phyloP scores from a whole-genome alignment of 1,284 basidiomycete genomes.

The Trametes pubescens region DNA sequence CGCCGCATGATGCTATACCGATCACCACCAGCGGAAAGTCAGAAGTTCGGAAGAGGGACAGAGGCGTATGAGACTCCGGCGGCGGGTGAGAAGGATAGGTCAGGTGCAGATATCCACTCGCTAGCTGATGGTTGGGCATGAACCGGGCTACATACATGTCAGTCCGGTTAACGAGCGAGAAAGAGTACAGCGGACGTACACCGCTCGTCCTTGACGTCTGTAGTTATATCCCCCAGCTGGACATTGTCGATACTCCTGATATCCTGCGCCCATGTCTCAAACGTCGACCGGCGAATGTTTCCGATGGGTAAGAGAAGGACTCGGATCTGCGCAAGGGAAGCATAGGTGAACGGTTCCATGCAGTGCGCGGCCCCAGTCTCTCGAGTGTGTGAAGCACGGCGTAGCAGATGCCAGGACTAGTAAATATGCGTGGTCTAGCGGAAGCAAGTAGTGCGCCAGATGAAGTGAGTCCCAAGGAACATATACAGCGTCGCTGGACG shows the following conservation, averaged over 20 bases:
- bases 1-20: slow-evolving; percentile 75
- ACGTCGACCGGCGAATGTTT: slow-evolving; percentile 65
- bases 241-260: slow-evolving; percentile 76
- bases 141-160: slow-evolving; percentile 66
- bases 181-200: slow-evolving; percentile 53
- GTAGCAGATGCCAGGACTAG: neutral
- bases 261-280: slow-evolving; percentile 75
- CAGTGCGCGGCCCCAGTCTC: slow-evolving; percentile 18
- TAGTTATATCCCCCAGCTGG: slow-evolving; percentile 80
- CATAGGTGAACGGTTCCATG: slow-evolving; percentile 78
- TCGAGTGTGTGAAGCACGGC: slow-evolving; percentile 5
- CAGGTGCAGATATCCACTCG: slow-evolving; percentile 78
- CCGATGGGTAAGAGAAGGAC: slow-evolving; percentile 84
- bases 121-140: slow-evolving; percentile 75
- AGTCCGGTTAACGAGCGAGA: slow-evolving; percentile 3
- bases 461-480: neutral
- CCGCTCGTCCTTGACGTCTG: slow-evolving; percentile 79
- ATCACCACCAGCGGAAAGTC: slow-evolving; percentile 83
- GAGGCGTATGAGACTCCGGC: slow-evolving; percentile 60
- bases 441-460: neutral
- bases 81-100: slow-evolving; percentile 76
- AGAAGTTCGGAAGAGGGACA: slow-evolving; percentile 77
- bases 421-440: neutral
- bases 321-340: slow-evolving; percentile 79
- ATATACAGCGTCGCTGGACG: slow-evolving; percentile 3